Conservation (phyloP, 768 basidiomycete species). For the Plicaturopsis crispa region DNA sequence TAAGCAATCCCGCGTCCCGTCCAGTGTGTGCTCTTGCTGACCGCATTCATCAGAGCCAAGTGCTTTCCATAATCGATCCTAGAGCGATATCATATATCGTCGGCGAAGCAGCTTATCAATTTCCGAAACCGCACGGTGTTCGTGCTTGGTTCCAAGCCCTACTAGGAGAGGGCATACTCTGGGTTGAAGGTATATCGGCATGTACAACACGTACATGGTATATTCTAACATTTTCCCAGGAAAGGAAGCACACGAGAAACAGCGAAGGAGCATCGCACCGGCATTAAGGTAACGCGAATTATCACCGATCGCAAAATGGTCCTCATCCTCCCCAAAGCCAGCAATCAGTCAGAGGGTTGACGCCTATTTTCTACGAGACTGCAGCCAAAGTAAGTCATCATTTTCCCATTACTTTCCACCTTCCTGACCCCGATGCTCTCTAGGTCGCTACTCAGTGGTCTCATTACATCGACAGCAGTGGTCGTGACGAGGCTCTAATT, state of each 20-base stretch:
- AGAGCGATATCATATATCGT: conserved; percentile 47
- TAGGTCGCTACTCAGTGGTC: conserved; percentile 44
- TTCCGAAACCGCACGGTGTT: conserved; percentile 57
- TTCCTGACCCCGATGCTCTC: conserved; percentile 7
- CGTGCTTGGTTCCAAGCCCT: conserved; percentile 57
- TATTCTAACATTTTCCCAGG: conserved; percentile 23
- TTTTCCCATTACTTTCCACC: neutral
- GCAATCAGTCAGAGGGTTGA: conserved; percentile 46
- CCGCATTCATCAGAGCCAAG: conserved; percentile 34
- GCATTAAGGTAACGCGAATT: conserved; percentile 39
- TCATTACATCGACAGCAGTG: conserved; percentile 33
- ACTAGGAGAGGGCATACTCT: conserved; percentile 57
- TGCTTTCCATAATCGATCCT: conserved; percentile 50
- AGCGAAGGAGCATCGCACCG: conserved; percentile 43
- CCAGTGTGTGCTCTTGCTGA: neutral
- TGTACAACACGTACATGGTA: neutral
- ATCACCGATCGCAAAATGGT: conserved; percentile 1
- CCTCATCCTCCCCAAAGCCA: conserved; percentile 22
- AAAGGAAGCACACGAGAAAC: conserved; percentile 48
- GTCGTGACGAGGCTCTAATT: conserved; percentile 33
- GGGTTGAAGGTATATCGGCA: conserved; percentile 45
- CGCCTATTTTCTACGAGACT: conserved; percentile 47
- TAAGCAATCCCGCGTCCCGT: conserved; percentile 16
- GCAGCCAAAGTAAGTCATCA: conserved; percentile 27
- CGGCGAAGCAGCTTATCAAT: conserved; percentile 45